These are phyloP conservation scores for Fagus crenata DNA, from an alignment of 306 rosid genomes.

Conservation along the genomic window DNA sequence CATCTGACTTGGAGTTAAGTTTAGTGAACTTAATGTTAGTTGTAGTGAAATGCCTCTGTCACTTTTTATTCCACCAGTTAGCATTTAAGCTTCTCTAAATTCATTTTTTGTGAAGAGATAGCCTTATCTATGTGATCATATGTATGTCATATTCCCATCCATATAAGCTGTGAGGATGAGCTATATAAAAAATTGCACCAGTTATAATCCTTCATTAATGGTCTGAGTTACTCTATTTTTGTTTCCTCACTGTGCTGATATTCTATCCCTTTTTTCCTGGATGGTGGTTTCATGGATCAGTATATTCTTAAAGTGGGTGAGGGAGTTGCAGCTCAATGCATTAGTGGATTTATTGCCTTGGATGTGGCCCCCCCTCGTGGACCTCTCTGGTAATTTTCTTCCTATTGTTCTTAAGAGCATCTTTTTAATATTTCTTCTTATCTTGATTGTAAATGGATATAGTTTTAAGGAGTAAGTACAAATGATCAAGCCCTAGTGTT, in stretches of 20 bases:
- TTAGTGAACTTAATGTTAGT: not conserved
- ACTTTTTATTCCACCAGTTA: not conserved
- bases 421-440: not conserved
- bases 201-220: not conserved
- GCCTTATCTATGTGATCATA: not conserved
- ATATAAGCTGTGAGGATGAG: not conserved
- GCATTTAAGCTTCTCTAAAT: not conserved
- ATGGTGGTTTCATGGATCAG: slow-evolving; percentile 42
- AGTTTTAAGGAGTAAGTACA: no score
- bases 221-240: not conserved
- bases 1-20: not conserved
- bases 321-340: slow-evolving; percentile 62
- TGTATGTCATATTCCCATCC: not conserved
- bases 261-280: not conserved
- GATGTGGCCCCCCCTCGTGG: slow-evolving; percentile 75
- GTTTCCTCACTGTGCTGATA: not conserved
- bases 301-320: slow-evolving; percentile 64
- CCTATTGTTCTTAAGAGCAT: not conserved
- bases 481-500: not conserved
- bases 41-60: not conserved
- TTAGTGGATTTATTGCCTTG: slow-evolving; percentile 67
- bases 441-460: not conserved
- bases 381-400: slow-evolving; percentile 58
- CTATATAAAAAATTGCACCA: not conserved
- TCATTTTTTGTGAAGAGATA: not conserved